These are phyloP conservation scores for Debaryomyces prosopidis DNA, from an alignment of 805 yeast species.

Conservation along the genomic window DNA sequence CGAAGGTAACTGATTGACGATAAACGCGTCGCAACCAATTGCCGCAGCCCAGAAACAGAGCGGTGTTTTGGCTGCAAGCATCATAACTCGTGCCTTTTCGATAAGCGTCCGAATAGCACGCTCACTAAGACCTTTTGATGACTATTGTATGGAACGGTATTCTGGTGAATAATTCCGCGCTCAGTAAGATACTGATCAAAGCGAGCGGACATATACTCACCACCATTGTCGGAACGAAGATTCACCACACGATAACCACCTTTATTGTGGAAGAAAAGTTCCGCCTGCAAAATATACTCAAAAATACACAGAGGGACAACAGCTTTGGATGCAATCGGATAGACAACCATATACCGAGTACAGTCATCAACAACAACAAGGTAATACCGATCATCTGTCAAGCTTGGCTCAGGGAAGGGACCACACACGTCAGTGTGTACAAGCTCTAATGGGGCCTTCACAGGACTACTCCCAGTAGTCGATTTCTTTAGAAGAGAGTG, in stretches of 20 bases:
- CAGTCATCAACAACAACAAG: no score
- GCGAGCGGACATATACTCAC: not conserved
- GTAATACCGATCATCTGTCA: no score
- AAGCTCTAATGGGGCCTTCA: no score
- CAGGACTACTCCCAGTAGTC: no score
- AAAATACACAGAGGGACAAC: not conserved
- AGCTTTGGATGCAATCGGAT: not conserved
- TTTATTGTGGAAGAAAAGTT: not conserved
- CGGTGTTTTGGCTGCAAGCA: not conserved
- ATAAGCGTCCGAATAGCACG: conserved; percentile 1
- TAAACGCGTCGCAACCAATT: not conserved
- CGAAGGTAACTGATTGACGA: not conserved
- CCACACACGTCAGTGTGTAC: no score
- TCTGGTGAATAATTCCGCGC: conserved; percentile 1
- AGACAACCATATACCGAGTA: not conserved
- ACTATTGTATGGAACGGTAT: conserved; percentile 1
- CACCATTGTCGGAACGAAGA: conserved; percentile 9
- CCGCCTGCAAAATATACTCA: not conserved
- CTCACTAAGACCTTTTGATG: conserved; percentile 6
- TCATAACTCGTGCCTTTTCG: conserved; percentile 1
- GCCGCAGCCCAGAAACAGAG: not conserved
- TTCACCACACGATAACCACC: conserved; percentile 8
- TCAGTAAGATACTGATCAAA: not conserved
- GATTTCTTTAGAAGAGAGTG: no score
- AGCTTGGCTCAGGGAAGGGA: no score